Conservation (phyloP, 2,329 filamentous ascomycete species). For the Cladosporium halotolerans region DNA sequence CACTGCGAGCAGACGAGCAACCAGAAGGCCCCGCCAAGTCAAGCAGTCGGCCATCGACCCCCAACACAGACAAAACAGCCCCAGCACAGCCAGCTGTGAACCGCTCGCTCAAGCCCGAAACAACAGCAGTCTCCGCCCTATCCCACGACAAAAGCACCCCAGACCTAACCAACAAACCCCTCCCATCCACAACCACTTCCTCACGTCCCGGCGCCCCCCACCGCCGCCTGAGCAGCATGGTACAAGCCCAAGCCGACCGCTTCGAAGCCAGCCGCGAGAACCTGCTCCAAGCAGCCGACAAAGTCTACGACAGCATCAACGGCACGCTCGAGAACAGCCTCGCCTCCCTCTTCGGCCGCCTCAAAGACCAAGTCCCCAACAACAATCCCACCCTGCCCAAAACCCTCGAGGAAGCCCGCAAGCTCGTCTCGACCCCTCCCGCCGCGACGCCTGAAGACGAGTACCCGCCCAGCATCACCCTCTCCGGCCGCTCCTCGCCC, state of each 20-base stretch:
- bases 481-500: constrained; percentile 32
- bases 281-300: constrained; percentile 75
- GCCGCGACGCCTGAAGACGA: constrained; percentile 30
- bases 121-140: constrained; percentile 21
- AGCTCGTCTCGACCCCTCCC: constrained; percentile 69
- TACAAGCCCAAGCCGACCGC: constrained; percentile 75
- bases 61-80: constrained; percentile 34
- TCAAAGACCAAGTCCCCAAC: constrained; percentile 60
- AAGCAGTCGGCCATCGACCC: constrained; percentile 43
- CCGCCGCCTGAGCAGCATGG: constrained; percentile 74
- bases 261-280: constrained; percentile 69
- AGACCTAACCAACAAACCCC: constrained; percentile 21
- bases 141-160: constrained; percentile 22
- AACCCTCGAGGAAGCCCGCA: constrained; percentile 86
- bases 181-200: constrained; percentile 25
- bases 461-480: constrained; percentile 8
- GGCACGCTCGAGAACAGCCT: constrained; percentile 87
- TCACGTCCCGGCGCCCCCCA: constrained; percentile 53
- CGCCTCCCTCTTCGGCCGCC: constrained; percentile 82
- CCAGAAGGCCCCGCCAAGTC: constrained; percentile 60
- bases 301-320: constrained; percentile 85
- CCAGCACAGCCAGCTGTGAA: constrained; percentile 27
- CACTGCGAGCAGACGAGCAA: constrained; percentile 69
- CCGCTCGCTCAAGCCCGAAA: constrained; percentile 30
- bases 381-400: constrained; percentile 61